Base-by-base conservation (phyloP, 2,329 filamentous ascomycete genomes). In the Chaetothyriales sp. region DNA sequence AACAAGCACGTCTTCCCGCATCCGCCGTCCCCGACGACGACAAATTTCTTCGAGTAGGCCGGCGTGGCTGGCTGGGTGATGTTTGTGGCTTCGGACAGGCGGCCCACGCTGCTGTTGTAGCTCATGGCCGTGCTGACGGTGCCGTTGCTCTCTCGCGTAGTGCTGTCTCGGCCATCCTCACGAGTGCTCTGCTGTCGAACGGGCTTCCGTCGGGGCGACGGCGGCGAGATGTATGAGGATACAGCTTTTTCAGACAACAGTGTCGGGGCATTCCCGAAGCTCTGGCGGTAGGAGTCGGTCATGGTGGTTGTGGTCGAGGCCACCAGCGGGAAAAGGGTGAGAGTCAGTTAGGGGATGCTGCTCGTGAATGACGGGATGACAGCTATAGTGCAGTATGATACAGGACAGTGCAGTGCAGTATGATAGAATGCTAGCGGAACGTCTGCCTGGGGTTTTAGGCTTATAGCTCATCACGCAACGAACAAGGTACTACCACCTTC, bases 1-100 rank as follows among this genome's bases (percentile, higher is more conserved):
- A 98, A 76, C 61, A 98, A 75, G 74, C 92, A 98, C 7, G 92
- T 98, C 81, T 98, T 98, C 63, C 92, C 92, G 70, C 92, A 98
- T 57, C 92, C 92, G 63, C 92, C 92, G 69, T 98, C 92, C 57
- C 92, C 92, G 46, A 98, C 92, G 49, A 98, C 92, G 45, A 98
- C 92, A 66, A 98, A 92, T 78, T 98, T 98, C 77, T 98, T 98
- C 61, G 90, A 97, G 72, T 92, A 95, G 52, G 87, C 80, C 3
- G 90, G 89, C 13, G 33, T 15, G 33, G 33, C 10, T 20, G 86
- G 87, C 66, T 94, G 88, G 48, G 90, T 95, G 70, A 90, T 80
- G 68, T 87, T 83, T 50, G 90, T 95, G 55, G 78, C 82, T 54
- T 85, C 80, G 47, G 86, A 89, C 68, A 89, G 83, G 64, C 82